Evolutionary conservation across 345 rosid genomes (phyloP).

Genomic region (Sisymbrium irio): DNA sequence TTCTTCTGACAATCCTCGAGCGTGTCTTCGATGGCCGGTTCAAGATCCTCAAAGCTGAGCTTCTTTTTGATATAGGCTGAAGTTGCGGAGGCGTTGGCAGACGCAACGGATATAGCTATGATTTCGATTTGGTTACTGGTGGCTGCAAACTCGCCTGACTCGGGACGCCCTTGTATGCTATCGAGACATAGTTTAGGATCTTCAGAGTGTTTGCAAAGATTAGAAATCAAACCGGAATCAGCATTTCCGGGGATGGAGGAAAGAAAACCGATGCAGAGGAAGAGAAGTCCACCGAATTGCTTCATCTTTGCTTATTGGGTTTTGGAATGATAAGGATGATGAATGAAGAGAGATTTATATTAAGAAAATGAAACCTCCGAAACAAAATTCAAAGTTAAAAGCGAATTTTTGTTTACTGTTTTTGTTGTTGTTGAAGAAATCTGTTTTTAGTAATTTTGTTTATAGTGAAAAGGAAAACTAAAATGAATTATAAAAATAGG

Average conservation of each 20-base stretch:
- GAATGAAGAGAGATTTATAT: conserved; percentile 13
- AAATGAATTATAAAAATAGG: not conserved
- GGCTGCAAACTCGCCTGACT: conserved; percentile 31
- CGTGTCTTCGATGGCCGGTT: conserved; percentile 43
- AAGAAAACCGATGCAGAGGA: conserved; percentile 8
- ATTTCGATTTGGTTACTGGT: conserved; percentile 42
- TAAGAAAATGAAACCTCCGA: not conserved
- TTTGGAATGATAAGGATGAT: conserved; percentile 1
- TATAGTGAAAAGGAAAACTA: not conserved
- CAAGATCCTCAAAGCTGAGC: conserved; percentile 26
- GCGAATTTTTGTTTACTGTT: not conserved
- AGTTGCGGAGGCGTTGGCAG: conserved; percentile 44
- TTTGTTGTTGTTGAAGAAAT: not conserved
- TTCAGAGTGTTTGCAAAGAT: conserved; percentile 34
- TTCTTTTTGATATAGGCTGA: conserved; percentile 29
- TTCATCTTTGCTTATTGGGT: conserved; percentile 18
- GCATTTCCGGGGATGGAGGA: conserved; percentile 3
- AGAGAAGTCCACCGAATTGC: conserved; percentile 17
- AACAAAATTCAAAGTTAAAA: not conserved
- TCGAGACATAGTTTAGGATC: conserved; percentile 45
- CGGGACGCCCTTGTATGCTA: conserved; percentile 41
- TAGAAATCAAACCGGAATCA: conserved; percentile 2
- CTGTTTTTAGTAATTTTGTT: conserved; percentile 1
- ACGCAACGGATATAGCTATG: conserved; percentile 44
- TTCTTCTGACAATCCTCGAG: conserved; percentile 54